phyloP scores from a whole-genome alignment of 176 grass and related monocot genomes.

The Oryza officinalis region DNA sequence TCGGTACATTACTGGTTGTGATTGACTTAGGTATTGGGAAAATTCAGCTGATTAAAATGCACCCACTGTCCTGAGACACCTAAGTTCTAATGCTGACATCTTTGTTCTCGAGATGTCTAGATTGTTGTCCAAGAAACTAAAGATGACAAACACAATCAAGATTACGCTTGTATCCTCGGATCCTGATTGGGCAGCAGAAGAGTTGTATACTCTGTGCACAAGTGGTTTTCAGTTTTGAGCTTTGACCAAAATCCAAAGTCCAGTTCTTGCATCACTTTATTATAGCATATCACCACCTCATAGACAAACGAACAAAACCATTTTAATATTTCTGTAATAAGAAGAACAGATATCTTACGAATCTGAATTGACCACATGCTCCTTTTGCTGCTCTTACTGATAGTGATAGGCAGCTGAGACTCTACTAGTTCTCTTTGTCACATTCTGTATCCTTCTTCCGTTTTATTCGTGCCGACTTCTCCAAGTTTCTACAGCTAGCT shows the following conservation, averaged over 20 bases:
- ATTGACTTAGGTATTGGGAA: conserved; percentile 2
- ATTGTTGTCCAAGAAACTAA: conserved; percentile 25
- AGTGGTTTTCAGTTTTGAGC: conserved; percentile 23
- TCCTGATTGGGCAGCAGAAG: conserved; percentile 3
- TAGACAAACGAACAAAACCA: background rate
- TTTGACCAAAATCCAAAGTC: background rate
- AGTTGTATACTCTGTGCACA: background rate
- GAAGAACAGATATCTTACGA: background rate
- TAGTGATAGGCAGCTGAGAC: conserved; percentile 4
- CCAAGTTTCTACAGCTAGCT: background rate
- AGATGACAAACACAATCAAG: background rate
- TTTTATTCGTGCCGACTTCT: background rate
- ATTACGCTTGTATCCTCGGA: background rate
- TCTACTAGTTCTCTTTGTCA: background rate
- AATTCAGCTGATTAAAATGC: background rate
- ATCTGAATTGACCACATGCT: conserved; percentile 9
- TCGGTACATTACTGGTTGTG: background rate
- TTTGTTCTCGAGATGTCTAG: conserved; percentile 1
- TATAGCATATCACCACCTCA: background rate
- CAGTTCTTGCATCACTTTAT: background rate
- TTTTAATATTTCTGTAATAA: background rate
- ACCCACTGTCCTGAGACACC: background rate
- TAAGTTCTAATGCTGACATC: background rate
- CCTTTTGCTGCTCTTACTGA: background rate
- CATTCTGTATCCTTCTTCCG: background rate